phyloP scores from a whole-genome alignment of 2,329 filamentous ascomycete species.

The Calonectria pseudoturangicola region DNA sequence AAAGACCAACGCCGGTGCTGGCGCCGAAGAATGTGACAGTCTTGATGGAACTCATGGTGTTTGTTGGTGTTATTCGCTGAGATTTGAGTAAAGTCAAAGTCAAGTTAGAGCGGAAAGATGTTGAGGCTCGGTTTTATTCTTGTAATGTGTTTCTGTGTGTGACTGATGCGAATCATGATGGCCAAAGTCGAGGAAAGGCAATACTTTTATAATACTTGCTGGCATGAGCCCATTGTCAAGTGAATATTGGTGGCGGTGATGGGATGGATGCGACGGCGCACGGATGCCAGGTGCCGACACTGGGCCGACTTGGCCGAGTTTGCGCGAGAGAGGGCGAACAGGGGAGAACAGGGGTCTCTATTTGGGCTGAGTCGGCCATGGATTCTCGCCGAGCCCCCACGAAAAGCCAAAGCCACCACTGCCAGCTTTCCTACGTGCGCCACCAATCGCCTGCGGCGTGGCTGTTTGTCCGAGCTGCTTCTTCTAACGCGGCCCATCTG shows the following conservation, averaged over 20 bases:
- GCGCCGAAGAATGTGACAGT: conserved; percentile 17
- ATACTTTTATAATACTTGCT: not conserved
- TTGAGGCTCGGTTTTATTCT: not conserved
- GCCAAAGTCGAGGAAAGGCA: too few species aligned
- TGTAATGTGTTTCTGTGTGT: not conserved
- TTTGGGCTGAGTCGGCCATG: conserved; percentile 1
- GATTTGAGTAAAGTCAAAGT: not conserved
- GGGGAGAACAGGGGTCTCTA: not conserved
- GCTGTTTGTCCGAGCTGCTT: not conserved
- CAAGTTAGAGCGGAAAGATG: not conserved
- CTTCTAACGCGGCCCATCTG: conserved; percentile 11
- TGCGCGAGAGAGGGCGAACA: not conserved
- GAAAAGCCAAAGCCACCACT: not conserved
- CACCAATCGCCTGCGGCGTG: conserved; percentile 1
- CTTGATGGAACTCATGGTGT: conserved; percentile 4
- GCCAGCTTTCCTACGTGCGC: not conserved
- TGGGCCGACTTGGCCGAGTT: not conserved
- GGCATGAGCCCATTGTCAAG: not conserved
- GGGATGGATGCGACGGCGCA: not conserved
- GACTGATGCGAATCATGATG: not conserved
- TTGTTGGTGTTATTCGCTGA: not conserved
- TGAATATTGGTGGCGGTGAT: not conserved
- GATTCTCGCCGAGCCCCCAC: conserved; percentile 17
- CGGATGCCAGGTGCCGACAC: not conserved
- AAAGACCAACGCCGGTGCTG: conserved; percentile 23